Evolutionary conservation across 345 rosid species (phyloP).

Genomic region (Angophora floribunda): DNA sequence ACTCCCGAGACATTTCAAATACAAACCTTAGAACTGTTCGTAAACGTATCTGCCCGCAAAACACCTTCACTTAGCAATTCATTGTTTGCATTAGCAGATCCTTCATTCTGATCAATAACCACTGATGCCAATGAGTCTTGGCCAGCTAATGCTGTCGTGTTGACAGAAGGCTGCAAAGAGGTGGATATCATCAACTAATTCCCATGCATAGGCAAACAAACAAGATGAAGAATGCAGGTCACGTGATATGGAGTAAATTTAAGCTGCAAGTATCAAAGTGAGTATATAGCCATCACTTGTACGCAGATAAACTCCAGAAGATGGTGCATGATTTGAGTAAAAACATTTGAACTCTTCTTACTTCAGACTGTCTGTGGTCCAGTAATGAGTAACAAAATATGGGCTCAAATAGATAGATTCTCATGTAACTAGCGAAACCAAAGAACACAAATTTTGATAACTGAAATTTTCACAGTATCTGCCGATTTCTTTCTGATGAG

Average conservation of each 20-base stretch:
- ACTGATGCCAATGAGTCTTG: slow-evolving; percentile 22
- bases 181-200: not conserved
- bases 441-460: not conserved
- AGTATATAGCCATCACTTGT: not conserved
- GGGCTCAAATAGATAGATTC: not conserved
- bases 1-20: not conserved
- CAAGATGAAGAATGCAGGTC: not conserved
- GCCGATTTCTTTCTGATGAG: not conserved
- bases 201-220: not conserved
- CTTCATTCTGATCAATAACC: slow-evolving; percentile 21
- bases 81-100: slow-evolving; percentile 2
- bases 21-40: slow-evolving; percentile 28
- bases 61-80: slow-evolving; percentile 33
- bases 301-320: not conserved
- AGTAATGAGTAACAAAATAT: too few relatives aligned
- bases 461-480: not conserved
- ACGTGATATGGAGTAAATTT: not conserved
- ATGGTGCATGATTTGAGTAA: not conserved
- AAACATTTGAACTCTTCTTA: not conserved
- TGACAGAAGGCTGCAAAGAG: not conserved
- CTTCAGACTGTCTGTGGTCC: not conserved
- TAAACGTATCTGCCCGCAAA: slow-evolving; percentile 14
- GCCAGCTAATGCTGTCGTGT: not conserved
- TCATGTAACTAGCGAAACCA: not conserved
- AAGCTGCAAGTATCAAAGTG: not conserved